These are phyloP conservation scores for Crithidia fasciculata DNA, from an alignment of 208 protist genomes.

Conservation along the genomic window DNA sequence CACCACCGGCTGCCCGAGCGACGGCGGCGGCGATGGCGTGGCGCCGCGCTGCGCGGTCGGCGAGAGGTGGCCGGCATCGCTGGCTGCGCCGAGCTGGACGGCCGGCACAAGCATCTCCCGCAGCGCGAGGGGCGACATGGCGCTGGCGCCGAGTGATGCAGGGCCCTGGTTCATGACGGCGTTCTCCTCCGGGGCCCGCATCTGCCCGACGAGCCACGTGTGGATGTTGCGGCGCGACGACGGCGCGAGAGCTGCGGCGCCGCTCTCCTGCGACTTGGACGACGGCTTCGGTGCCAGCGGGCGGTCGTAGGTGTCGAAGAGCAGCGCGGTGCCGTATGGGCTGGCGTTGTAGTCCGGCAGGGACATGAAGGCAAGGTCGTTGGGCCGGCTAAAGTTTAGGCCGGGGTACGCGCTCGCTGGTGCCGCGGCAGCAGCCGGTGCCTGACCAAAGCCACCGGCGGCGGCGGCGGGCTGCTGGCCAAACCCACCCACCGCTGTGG, in stretches of 20 bases:
- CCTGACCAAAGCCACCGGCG: slow-evolving; percentile 56
- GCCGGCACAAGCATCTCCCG: slow-evolving; percentile 60
- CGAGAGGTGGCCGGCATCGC: background rate
- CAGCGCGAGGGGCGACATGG: slow-evolving; percentile 62
- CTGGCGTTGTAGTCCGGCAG: slow-evolving; percentile 80
- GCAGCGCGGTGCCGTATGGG: slow-evolving; percentile 80
- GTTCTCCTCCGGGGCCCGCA: slow-evolving; percentile 32
- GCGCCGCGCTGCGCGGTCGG: background rate
- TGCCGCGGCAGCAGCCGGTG: slow-evolving; percentile 8
- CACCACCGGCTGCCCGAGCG: background rate
- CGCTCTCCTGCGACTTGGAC: slow-evolving; percentile 26
- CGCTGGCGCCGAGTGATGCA: slow-evolving; percentile 51
- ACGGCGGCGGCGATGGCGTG: background rate
- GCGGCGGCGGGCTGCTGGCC: slow-evolving; percentile 35
- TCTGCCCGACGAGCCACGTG: slow-evolving; percentile 35
- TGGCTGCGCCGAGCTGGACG: slow-evolving; percentile 40
- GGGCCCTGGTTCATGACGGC: slow-evolving; percentile 36
- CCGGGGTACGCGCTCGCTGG: background rate
- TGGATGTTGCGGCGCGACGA: slow-evolving; percentile 33
- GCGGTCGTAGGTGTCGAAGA: slow-evolving; percentile 75
- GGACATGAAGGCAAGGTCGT: slow-evolving; percentile 59
- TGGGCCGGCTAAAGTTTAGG: slow-evolving; percentile 35
- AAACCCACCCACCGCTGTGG: slow-evolving; percentile 21
- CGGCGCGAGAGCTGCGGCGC: slow-evolving; percentile 19
- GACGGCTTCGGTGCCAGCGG: slow-evolving; percentile 31